Evolutionary conservation across 257 asterid genomes (phyloP).

Genomic region (Coffea eugenioides): DNA sequence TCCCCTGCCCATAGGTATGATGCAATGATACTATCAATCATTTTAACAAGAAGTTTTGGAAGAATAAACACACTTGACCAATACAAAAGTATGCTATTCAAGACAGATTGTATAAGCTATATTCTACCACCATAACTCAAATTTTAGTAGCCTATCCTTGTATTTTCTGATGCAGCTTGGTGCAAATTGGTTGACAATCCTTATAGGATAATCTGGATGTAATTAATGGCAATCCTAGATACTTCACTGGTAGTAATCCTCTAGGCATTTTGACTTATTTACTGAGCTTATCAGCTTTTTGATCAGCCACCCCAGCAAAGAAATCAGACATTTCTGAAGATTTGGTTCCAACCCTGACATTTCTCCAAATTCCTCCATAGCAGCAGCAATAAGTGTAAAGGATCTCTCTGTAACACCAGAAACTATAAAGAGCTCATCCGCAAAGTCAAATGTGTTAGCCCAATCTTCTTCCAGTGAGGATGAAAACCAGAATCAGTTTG

Average conservation of each 20-base stretch:
- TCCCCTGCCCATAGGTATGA: not conserved
- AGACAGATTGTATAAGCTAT: too few relatives aligned
- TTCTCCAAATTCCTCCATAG: too few relatives aligned
- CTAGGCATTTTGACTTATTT: not conserved
- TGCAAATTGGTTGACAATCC: not conserved
- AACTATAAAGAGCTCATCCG: too few relatives aligned
- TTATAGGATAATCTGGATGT: not conserved
- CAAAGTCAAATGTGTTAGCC: too few relatives aligned
- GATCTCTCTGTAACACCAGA: too few relatives aligned
- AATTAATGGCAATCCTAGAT: not conserved
- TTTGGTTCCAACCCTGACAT: not conserved
- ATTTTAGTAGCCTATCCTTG: not conserved
- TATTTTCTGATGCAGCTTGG: too few relatives aligned
- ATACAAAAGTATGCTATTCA: not conserved
- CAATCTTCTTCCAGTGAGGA: too few relatives aligned
- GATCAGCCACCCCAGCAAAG: not conserved
- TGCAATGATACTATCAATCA: too few relatives aligned
- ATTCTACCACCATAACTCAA: not conserved
- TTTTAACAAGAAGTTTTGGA: not conserved
- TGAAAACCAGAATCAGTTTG: too few relatives aligned
- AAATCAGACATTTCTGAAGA: not conserved
- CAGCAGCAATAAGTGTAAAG: too few relatives aligned
- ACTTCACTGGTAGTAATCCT: not conserved
- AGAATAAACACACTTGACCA: not conserved
- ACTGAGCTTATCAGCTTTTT: not conserved